Evolutionary conservation across 495 filamentous ascomycete genomes (phyloP), one percentile per base, ranked within the genome.

Genomic region (Lindgomyces ingoldianus): DNA sequence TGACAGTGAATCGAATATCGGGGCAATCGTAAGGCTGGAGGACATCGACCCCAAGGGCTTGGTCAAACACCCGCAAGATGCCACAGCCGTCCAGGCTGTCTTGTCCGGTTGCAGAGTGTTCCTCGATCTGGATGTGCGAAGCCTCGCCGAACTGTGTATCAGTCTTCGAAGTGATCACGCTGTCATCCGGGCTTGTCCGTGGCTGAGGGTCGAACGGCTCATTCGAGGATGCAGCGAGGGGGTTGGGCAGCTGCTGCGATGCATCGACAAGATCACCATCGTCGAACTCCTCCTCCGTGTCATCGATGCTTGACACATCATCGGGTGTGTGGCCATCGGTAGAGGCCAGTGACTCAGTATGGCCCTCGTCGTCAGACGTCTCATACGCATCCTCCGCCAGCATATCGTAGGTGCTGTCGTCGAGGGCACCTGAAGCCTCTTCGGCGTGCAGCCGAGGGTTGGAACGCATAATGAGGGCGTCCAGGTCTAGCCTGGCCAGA

Each of bases 281-380:
- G 16, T 60, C 57, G 52, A 26, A 63, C 39, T 68, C 66, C 10
- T 65, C 68, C 18, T 62, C 62, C 19, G 42, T 50, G 19, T 71
- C 60, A 8, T 53, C 47, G 46, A 56, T 47, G 65, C 53, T 63
- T 1, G 63, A 67, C 26, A 67, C 52, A 21, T 73, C 69, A 39
- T 73, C 71, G n/a, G 71, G 69, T n/a, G 69, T 73, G 21, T 70
- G 55, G 11, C 50, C 67, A 19, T 70, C 70, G n/a, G 56, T 64
- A 6, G 69, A 69, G 2, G 68, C 69, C 11, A 73, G 45, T 10
- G 71, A 73, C 53, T 68, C 71, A 19, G 71, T 69, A 27, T 65
- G 60, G 14, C 46, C 65, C 29, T 62, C 64, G 56, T 73, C 71
- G 57, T 72, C 70, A 12, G 68, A 68, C 4, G 60, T 45, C 4